A percentile compares a stretch with the other conserved stretches of the same genome.
Conservation (phyloP, 2,329 filamentous ascomycete species). For the Penicillium sp. region DNA sequence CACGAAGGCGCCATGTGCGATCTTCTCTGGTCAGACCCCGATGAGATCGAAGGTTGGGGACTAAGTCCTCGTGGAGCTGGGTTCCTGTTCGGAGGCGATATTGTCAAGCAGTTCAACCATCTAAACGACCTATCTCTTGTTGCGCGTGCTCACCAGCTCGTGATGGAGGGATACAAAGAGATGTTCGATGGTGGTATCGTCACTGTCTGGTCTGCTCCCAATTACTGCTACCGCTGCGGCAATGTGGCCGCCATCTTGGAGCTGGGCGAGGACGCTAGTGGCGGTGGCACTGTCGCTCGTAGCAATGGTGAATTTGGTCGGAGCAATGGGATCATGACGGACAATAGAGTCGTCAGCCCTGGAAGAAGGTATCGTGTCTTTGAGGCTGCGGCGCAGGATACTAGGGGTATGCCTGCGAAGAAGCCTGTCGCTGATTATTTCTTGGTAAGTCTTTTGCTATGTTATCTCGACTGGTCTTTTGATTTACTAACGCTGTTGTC, state of each 20-base stretch:
- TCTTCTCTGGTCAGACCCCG: slow-evolving; percentile 93
- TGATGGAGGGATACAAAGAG: slow-evolving; percentile 99
- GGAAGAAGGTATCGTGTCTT: slow-evolving; percentile 91
- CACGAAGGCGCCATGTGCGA: slow-evolving; percentile 99
- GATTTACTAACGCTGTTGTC: slow-evolving; percentile 9
- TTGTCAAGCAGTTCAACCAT: slow-evolving; percentile 94
- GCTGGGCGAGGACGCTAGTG: slow-evolving; percentile 80
- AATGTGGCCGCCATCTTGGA: slow-evolving; percentile 95
- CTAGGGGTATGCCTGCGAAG: slow-evolving; percentile 95
- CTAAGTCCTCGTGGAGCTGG: slow-evolving; percentile 89
- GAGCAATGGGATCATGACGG: slow-evolving; percentile 48
- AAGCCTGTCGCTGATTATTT: slow-evolving; percentile 98
- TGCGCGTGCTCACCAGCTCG: slow-evolving; percentile 89
- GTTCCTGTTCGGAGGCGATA: slow-evolving; percentile 92
- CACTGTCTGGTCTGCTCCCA: slow-evolving; percentile 97
- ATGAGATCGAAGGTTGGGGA: slow-evolving; percentile 97
- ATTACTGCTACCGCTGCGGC: slow-evolving; percentile 94
- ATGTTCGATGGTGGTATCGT: slow-evolving; percentile 97
- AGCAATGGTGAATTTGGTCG: slow-evolving; percentile 51
- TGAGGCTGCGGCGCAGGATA: slow-evolving; percentile 93
- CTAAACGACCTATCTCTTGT: slow-evolving; percentile 88
- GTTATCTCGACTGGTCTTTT: not conserved
- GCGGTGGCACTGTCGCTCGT: slow-evolving; percentile 64
- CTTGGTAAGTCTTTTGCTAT: slow-evolving; percentile 47
- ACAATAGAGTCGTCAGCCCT: slow-evolving; percentile 60